Evolutionary conservation across 352 stramenopile genomes (phyloP), one percentile per base, ranked within the genome.

Genomic region (Pythium periplocum): DNA sequence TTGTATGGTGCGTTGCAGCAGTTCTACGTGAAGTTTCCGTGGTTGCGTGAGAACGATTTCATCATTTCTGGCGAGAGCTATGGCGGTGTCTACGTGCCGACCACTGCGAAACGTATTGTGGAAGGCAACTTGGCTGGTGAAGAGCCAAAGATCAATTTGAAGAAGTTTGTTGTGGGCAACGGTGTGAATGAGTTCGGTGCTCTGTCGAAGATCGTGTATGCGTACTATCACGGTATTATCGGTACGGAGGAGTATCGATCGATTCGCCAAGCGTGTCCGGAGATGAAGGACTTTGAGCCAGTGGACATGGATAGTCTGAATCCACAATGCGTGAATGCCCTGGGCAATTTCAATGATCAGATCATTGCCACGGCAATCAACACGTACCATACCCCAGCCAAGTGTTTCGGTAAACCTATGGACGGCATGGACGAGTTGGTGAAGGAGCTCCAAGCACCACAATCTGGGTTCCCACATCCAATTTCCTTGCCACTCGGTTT

Each of bases 21-120:
- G 31, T 95, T 98, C 58, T 96, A 87, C 45, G 35, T 38, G 39
- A 82, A 91, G 17, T 98, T 98, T 70, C 74, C 84, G 4, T 78
- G 90, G 52, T 72, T 93, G 4, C 64, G 60, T 4, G 39, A 66
- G 8, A 95, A 94, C 52, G 75, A 94, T 36, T 86, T 95, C 47
- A 82, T 90, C 46, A 69, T 93, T 32, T 73, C 73, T 11, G 82
- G 83, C 41, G 78, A 93, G 55, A 89, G 64, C 34, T 92, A 88
- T 52, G 85, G 78, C 31, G 85, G 85, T 33, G 57, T 93, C 40
- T 93, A 92, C 55, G 68, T 86, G 4, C 78, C 75, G 0, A 75
- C 63, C 32, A 71, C 67, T 2, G 73, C 72, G 8, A 59, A 66
- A 2, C 64, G 59, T 3, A 83, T 87, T 51, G 51, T 85, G 26